phyloP scores from a whole-genome alignment of 73 alveolate genomes.

The Tetrahymena malaccensis region DNA sequence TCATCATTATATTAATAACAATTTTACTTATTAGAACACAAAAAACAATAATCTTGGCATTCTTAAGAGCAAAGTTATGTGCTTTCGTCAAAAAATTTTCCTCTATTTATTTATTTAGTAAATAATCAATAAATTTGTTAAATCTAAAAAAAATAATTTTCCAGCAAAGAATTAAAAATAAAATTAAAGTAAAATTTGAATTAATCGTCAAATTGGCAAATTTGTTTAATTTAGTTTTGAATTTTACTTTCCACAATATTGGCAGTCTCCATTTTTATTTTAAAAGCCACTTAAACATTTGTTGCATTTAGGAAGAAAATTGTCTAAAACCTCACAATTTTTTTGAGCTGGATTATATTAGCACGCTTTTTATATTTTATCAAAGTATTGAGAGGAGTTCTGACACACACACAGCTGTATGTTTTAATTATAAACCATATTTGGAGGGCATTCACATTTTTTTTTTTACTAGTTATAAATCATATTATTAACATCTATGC shows the following conservation, averaged over 20 bases:
- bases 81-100: background rate
- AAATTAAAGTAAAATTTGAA: too few species aligned
- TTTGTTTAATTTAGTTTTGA: too few species aligned
- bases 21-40: background rate
- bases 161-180: too few species aligned
- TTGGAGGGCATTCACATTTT: too few species aligned
- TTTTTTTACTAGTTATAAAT: too few species aligned
- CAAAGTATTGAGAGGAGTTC: background rate
- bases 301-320: background rate
- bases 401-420: background rate
- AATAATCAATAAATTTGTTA: too few species aligned
- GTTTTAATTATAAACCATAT: background rate
- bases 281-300: background rate
- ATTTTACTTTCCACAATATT: background rate
- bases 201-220: too few species aligned
- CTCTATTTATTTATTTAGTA: background rate
- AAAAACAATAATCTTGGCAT: background rate
- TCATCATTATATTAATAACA: background rate
- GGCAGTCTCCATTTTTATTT: background rate
- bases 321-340: background rate
- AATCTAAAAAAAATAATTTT: too few species aligned
- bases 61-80: background rate
- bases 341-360: background rate
- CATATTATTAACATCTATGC: too few species aligned
- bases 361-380: background rate